Percentiles rank a stretch among this genome's conserved stretches.
phyloP scores from a whole-genome alignment of 2,329 filamentous ascomycete species.

The Aureobasidium sp. region DNA sequence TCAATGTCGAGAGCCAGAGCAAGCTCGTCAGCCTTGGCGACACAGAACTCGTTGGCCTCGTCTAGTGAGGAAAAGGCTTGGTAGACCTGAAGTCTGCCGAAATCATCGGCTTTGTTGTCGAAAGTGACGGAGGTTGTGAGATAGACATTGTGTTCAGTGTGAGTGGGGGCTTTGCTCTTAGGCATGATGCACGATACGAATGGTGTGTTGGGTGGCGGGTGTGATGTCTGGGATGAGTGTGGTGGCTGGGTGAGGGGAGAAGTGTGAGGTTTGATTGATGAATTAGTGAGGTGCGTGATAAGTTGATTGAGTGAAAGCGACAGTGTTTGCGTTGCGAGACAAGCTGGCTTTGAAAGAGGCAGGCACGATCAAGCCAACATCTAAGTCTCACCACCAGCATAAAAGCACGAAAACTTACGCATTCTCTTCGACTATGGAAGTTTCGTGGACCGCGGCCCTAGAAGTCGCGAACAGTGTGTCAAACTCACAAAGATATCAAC shows the following conservation, averaged over 20 bases:
- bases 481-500: not conserved
- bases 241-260: not conserved
- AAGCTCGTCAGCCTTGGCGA: not conserved
- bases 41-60: slow-evolving; percentile 7
- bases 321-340: not conserved
- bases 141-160: slow-evolving; percentile 6
- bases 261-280: not conserved
- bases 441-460: not conserved
- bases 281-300: not conserved
- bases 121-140: not conserved
- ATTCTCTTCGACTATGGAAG: not conserved
- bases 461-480: not conserved
- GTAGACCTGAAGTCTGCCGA: slow-evolving; percentile 2
- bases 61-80: slow-evolving; percentile 5
- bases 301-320: not conserved
- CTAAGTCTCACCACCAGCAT: not conserved
- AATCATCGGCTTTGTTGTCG: not conserved
- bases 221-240: not conserved
- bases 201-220: not conserved
- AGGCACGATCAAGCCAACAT: not conserved
- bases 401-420: not conserved
- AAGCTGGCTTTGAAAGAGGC: not conserved
- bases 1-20: not conserved
- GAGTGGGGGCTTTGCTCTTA: not conserved
- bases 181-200: not conserved